Evolutionary conservation across 2,329 filamentous ascomycete genomes (phyloP), one percentile per base, ranked within the genome.

Genomic region (Hawksworthiomyces lignivorus): DNA sequence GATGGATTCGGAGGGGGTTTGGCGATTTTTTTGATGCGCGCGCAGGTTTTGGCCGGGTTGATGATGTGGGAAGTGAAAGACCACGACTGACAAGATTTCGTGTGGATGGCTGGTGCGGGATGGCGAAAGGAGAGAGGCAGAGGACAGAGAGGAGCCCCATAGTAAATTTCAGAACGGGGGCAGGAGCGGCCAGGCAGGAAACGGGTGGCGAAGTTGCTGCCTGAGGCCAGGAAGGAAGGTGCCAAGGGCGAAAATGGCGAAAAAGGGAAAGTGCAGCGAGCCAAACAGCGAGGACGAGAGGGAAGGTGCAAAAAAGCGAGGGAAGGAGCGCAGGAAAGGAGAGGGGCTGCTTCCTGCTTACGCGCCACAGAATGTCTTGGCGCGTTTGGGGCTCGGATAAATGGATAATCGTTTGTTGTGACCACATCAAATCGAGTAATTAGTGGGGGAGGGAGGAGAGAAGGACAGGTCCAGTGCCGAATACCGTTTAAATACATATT

Each of bases 21-120:
- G 70, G 70, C 67, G 72, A 74, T 73, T 70, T 73, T 73, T 74
- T 70, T 63, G 71, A 76, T 77, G 72, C 72, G 73, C 72, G 73
- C 72, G 72, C 69, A 60, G 62, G 63, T 65, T 64, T 52, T 57
- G 53, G 51, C 48, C 52, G 43, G 49, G 62, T 65, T 62, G 65
- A 63, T 66, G 65, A 65, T 63, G 45, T 47, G 64, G 67, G 58
- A 68, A 69, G 56, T 47, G 61, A 69, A 67, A 70, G 65, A 67
- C 52, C 65, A 68, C 65, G 66, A 62, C 60, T 55, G 63, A 63
- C 64, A 68, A 68, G 65, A 67, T 69, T 45, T 65, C 62, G 60
- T 54, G 62, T 62, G 64, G 64, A 67, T 62, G 63, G 64, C 59
- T 62, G 60, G 64, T 68, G 65, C 65, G 51, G 64, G 61, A 48